Evolutionary conservation across 2,329 filamentous ascomycete genomes (phyloP), one percentile per base, ranked within the genome.

Genomic region (Aspergillus sp.): DNA sequence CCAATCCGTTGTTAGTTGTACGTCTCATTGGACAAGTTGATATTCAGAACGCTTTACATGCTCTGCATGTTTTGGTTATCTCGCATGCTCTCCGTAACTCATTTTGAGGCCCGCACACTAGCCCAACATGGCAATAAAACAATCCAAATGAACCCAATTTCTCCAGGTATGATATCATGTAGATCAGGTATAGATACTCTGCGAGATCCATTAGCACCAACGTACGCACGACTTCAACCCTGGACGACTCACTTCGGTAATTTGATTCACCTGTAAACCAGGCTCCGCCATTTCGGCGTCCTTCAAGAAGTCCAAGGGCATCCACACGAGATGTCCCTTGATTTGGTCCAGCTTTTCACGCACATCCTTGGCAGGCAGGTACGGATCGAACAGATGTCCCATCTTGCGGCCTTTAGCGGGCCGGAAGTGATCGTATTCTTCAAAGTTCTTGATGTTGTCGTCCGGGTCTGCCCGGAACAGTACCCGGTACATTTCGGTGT

Each of bases 391-490:
- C 53, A 97, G 79, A 72, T 97, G 94, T 0, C 94, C 93, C 3
- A 90, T 76, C 70, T 90, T 94, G 56, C 88, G 81, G 4, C 86
- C 83, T 45, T 62, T 60, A 30, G 73, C 51, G 82, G 89, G 53
- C 85, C 77, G 58, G 71, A 93, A 97, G 10, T 79, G 78, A 63
- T 96, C 86, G 67, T 97, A 97, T 57, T 96, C 90, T 2, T 91
- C 85, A 61, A 96, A 97, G 0, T 82, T 95, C 79, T 87, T 89
- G 68, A 96, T 89, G 64, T 88, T 80, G 64, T 96, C 84, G 70
- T 97, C 93, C 0, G 94, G 93, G 66, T 97, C 93, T 76, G 84
- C 74, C 66, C 95, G 90, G 82, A 96, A 96, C 11, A 91, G 84
- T 61, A 86, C 85, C 56, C 81, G 82, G 67, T 95, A 96, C 11